Evolutionary conservation across 2,329 filamentous ascomycete species (phyloP).

Genomic region (Paecilomyces sp.): DNA sequence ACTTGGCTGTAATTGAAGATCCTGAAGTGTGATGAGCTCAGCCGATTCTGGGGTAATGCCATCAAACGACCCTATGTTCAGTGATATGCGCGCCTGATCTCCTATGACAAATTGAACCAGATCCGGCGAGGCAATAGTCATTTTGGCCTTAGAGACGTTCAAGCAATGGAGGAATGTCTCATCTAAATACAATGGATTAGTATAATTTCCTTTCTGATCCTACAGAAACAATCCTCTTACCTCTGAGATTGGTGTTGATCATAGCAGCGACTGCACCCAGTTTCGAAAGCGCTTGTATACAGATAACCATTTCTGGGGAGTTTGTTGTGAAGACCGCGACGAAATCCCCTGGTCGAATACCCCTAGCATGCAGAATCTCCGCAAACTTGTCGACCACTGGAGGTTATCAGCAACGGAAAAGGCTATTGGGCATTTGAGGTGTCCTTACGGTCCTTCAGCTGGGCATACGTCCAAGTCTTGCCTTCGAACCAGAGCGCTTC

Average conservation of each 20-base stretch:
- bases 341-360: constrained; percentile 32
- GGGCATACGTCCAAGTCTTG: constrained; percentile 40
- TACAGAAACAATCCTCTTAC: constrained; percentile 18
- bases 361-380: constrained; percentile 31
- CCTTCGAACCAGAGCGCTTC: constrained; percentile 45
- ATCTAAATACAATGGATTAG: constrained; percentile 18
- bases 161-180: constrained; percentile 41
- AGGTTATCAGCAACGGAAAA: constrained; percentile 6
- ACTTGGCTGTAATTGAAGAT: constrained; percentile 19
- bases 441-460: constrained; percentile 35
- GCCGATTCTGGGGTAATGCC: constrained; percentile 11
- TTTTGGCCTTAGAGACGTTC: constrained; percentile 32
- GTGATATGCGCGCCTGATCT: constrained; percentile 27
- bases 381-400: constrained; percentile 39
- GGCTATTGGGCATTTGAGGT: not conserved
- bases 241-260: constrained; percentile 42
- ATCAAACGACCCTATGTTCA: constrained; percentile 34
- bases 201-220: not conserved
- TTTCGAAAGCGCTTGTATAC: constrained; percentile 39
- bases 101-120: constrained; percentile 27
- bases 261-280: constrained; percentile 39
- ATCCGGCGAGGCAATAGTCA: constrained; percentile 40
- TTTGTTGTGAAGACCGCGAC: constrained; percentile 44
- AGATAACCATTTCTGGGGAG: constrained; percentile 43
- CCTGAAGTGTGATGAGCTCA: constrained; percentile 17